These are phyloP conservation scores for Phaeosphaeriaceae sp. DNA, from an alignment of 2,329 filamentous ascomycete species.

Conservation along the genomic window DNA sequence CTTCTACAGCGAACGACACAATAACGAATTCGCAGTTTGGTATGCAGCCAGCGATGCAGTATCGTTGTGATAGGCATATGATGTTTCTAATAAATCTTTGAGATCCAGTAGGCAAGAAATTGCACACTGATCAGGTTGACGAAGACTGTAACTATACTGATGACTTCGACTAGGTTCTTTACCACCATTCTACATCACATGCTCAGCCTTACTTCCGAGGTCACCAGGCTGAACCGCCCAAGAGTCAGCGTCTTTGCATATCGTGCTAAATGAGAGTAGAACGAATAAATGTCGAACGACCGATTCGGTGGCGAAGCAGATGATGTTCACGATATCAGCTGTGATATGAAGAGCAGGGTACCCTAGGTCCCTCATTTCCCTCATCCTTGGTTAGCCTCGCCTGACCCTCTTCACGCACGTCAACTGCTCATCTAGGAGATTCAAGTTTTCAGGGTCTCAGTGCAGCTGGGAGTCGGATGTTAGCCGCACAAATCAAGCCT, in stretches of 20 bases:
- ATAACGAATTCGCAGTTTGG: too few relatives aligned
- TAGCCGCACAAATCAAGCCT: conserved; percentile 8
- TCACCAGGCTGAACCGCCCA: not conserved
- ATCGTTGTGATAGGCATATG: too few relatives aligned
- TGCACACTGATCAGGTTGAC: not conserved
- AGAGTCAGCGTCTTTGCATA: not conserved
- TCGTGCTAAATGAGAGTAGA: not conserved
- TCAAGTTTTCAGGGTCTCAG: not conserved
- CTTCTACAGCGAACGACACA: too few relatives aligned
- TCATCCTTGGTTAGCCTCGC: not conserved
- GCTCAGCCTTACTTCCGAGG: not conserved
- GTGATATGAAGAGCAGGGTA: not conserved
- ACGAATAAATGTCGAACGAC: not conserved
- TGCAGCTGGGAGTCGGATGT: not conserved
- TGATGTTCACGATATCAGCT: not conserved
- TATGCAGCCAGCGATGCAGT: too few relatives aligned
- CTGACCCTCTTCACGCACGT: not conserved
- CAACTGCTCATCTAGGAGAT: not conserved
- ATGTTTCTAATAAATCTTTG: too few relatives aligned
- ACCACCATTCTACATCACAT: not conserved
- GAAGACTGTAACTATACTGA: not conserved
- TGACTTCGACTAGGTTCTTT: not conserved
- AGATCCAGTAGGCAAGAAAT: not conserved
- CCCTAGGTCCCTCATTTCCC: not conserved
- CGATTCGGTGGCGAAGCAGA: not conserved